Evolutionary conservation across 768 basidiomycete genomes (phyloP), one percentile per base, ranked within the genome.

Genomic region (Boletus reticuloceps): DNA sequence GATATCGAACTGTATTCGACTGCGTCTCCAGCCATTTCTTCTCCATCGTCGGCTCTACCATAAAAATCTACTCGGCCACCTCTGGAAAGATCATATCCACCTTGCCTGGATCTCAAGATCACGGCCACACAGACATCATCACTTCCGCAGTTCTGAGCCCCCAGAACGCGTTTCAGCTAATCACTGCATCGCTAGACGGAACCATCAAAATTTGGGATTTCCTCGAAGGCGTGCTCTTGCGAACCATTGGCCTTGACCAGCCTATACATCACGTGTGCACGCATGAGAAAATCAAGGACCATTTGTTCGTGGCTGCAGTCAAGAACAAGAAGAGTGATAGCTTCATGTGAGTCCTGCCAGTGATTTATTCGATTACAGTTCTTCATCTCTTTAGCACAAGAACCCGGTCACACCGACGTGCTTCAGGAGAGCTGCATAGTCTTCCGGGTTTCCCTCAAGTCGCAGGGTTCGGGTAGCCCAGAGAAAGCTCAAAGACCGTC

Each of bases 201-300:
- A 80, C 79, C 36, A 72, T 98, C 58, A 83, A 90, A 68, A 74
- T 97, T 25, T 99, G 97, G 97, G 94, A 98, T 73, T 95, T 89
- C 70, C 74, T 95, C 37, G 94, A 97, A 55, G 94, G 86, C 6
- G 76, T 79, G 9, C 73, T 97, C 12, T 75, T 98, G 55, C 83
- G 85, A 56, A 90, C 86, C 3, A 81, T 97, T 58, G 78, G 83
- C 53, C 65, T 93, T 42, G 78, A 78, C 29, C 82, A 88, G 55
- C 84, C 88, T 14, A 84, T 95, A 61, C 80, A 83, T 58, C 79
- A 82, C 62, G 72, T 94, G 51, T 86, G 88, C 55, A 83, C 82
- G 0, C 91, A 93, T 64, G 80, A 84, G 58, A 75, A 78, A 52
- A 81, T 86, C 69, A 84, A 81, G 59, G 88, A 86, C 54, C 73